Evolutionary conservation across 768 basidiomycete species (phyloP).

Genomic region (Symmetrospora coprosmae): DNA sequence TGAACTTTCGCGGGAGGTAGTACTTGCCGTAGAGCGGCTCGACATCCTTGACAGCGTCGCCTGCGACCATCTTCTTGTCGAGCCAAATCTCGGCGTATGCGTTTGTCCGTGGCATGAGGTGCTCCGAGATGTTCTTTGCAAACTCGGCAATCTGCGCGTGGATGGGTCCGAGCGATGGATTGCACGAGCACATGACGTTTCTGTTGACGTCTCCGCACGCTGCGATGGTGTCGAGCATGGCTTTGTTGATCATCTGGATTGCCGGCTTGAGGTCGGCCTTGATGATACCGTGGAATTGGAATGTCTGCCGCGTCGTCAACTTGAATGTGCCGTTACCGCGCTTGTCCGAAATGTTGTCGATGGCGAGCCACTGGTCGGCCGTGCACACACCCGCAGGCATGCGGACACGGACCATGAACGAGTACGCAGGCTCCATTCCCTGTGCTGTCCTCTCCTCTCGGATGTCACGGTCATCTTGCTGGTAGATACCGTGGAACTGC

Average conservation of each 20-base stretch:
- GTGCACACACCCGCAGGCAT: slow-evolving; percentile 91
- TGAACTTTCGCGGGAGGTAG: slow-evolving; percentile 95
- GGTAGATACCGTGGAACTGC: slow-evolving; percentile 64
- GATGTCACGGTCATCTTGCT: slow-evolving; percentile 96
- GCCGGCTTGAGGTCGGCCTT: slow-evolving; percentile 90
- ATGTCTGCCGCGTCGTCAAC: slow-evolving; percentile 91
- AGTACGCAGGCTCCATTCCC: slow-evolving; percentile 85
- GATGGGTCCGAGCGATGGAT: slow-evolving; percentile 73
- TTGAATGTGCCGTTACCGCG: slow-evolving; percentile 89
- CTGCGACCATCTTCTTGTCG: slow-evolving; percentile 89
- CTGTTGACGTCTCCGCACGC: slow-evolving; percentile 97
- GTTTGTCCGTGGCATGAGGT: slow-evolving; percentile 72
- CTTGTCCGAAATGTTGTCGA: slow-evolving; percentile 92
- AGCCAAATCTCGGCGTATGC: slow-evolving; percentile 99
- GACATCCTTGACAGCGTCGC: slow-evolving; percentile 72
- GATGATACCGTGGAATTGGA: slow-evolving; percentile 99
- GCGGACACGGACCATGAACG: slow-evolving; percentile 96
- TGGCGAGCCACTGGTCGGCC: slow-evolving; percentile 80
- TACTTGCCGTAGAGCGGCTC: slow-evolving; percentile 97
- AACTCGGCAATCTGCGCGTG: slow-evolving; percentile 74
- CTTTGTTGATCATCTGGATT: slow-evolving; percentile 88
- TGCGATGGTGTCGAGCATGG: slow-evolving; percentile 81
- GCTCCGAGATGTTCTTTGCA: slow-evolving; percentile 64
- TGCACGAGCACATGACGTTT: slow-evolving; percentile 56
- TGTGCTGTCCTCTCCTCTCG: slow-evolving; percentile 85